Base-by-base conservation (phyloP, 768 basidiomycete species). In the Hygrocybe punicea region DNA sequence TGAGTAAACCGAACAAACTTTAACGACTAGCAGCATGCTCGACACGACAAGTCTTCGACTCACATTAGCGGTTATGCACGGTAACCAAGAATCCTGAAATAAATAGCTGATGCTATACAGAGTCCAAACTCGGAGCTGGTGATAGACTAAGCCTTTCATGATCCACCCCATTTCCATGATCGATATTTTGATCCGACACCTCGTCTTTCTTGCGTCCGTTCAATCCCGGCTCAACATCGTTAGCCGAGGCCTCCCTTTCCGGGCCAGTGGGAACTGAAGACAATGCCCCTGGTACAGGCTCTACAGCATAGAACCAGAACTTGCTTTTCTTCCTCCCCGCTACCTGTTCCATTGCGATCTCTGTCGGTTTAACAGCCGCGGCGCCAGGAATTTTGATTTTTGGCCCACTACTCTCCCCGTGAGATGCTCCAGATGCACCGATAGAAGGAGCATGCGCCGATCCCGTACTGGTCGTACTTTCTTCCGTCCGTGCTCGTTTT, bases 221-320 rank as follows among this genome's bases (percentile, higher is more conserved):
- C 35, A 53, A 29, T 36, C 51, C 46, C 33, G 58, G 29, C 10
- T 24, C 49, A 34, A 46, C 56, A n/a, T 57, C 59, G 62, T 62
- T 59, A 19, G 53, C 48, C 29, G 29, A 29, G 11, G 6, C 4
- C 19, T 42, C 39, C 16, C 39, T 42, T 42, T 19, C 16, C 16
- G 14, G 39, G 16, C 19, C 39, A 19, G 39, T 42, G 6, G 14
- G 39, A 16, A 4, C 39, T 54, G 61, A 65, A 17, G 70, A 49
- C 34, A 66, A 65, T n/a, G 72, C 60, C 23, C 71, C 75, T 7
- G 79, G 69, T 44, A 81, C 64, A 1, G 89, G 87, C 63, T 93
- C 91, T 23, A 93, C 88, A 17, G 91, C 91, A 61, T 93, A 93
- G 44, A 87, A 86, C 90, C 91, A 91, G 68, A 85, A 92, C 65